Evolutionary conservation across 2,329 filamentous ascomycete species (phyloP).

Genomic region (Aspergillus fumigatus): DNA sequence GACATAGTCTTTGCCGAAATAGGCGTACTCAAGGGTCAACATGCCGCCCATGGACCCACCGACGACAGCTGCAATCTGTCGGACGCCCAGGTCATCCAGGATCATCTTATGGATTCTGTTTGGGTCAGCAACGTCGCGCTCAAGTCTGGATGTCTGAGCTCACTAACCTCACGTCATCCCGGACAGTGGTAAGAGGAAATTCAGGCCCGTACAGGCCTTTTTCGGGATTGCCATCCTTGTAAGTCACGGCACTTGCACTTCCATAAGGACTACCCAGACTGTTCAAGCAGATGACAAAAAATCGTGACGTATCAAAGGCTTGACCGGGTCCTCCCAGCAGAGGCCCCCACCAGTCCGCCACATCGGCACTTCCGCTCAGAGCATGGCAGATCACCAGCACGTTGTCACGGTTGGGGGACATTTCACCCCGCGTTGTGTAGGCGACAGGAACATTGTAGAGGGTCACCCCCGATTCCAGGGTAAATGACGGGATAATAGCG

Average conservation of each 20-base stretch:
- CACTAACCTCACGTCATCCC: slow-evolving; percentile 87
- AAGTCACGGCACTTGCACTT: slow-evolving; percentile 59
- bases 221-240: slow-evolving; percentile 71
- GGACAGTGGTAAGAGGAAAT: slow-evolving; percentile 90
- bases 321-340: slow-evolving; percentile 50
- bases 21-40: slow-evolving; percentile 58
- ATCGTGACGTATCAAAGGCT: slow-evolving; percentile 50
- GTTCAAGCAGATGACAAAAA: slow-evolving; percentile 53
- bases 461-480: slow-evolving; percentile 84
- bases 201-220: slow-evolving; percentile 86
- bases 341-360: slow-evolving; percentile 54
- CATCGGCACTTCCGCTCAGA: slow-evolving; percentile 52
- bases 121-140: slow-evolving; percentile 4
- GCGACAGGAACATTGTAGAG: slow-evolving; percentile 69
- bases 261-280: slow-evolving; percentile 54
- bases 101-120: slow-evolving; percentile 51
- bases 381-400: slow-evolving; percentile 59
- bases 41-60: slow-evolving; percentile 58
- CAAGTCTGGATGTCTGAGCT: neutral
- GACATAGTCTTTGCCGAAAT: slow-evolving; percentile 63
- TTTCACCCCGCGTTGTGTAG: slow-evolving; percentile 58
- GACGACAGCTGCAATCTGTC: slow-evolving; percentile 51
- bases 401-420: slow-evolving; percentile 56
- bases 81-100: slow-evolving; percentile 51
- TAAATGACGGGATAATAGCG: slow-evolving; percentile 81